Evolutionary conservation across 805 yeast genomes (phyloP).

Genomic region (Pichia pseudocactophila): DNA sequence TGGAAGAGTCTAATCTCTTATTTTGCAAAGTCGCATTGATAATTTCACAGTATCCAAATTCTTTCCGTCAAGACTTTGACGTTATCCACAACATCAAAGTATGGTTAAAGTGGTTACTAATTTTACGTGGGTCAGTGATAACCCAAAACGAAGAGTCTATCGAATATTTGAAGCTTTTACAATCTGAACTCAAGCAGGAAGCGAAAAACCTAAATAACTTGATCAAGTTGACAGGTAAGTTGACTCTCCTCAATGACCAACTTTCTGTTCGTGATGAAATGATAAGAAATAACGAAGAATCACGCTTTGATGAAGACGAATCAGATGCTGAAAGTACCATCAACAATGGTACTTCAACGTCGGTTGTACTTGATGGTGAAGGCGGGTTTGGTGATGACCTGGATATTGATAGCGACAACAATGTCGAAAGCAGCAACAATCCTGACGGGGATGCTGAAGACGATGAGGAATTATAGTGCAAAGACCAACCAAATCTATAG

Average conservation of each 20-base stretch:
- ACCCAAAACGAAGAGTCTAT: conserved; percentile 43
- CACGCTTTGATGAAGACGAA: conserved; percentile 9
- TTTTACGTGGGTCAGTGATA: conserved; percentile 60
- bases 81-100: conserved; percentile 11
- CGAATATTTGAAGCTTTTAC: conserved; percentile 48
- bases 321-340: conserved; percentile 12
- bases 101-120: conserved; percentile 81
- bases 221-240: conserved; percentile 76
- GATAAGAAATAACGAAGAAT: conserved; percentile 25
- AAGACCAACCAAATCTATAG: not conserved
- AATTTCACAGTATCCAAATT: conserved; percentile 32
- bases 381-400: conserved; percentile 21
- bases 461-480: conserved; percentile 11
- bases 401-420: conserved; percentile 17
- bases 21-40: conserved; percentile 39
- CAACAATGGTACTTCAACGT: conserved; percentile 17
- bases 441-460: conserved; percentile 17
- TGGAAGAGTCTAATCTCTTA: conserved; percentile 33
- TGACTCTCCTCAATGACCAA: conserved; percentile 71
- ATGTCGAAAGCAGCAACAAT: too few relatives aligned
- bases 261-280: conserved; percentile 55
- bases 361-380: conserved; percentile 24
- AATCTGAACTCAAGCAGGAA: conserved; percentile 45
- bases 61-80: conserved; percentile 2
- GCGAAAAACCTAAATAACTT: conserved; percentile 55